phyloP scores from a whole-genome alignment of 345 rosid genomes.

The Microthlaspi erraticum region DNA sequence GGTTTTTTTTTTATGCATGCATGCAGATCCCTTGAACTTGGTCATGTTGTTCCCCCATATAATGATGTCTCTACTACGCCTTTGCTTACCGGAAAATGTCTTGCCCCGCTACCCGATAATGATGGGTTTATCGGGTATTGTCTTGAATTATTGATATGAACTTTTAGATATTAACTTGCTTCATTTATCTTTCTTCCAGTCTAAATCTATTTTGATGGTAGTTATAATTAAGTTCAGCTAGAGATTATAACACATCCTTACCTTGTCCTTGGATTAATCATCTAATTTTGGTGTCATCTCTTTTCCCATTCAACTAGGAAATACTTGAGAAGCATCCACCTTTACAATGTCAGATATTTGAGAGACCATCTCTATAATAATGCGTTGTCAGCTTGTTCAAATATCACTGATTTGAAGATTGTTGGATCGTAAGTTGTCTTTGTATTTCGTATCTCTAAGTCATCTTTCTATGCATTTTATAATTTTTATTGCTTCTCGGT shows the following conservation, averaged over 20 bases:
- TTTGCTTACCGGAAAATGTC: slow-evolving; percentile 68
- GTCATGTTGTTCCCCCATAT: slow-evolving; percentile 57
- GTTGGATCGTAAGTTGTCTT: slow-evolving; percentile 75
- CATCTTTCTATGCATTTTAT: not conserved
- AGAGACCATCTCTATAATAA: not conserved
- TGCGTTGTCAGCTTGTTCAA: slow-evolving; percentile 66
- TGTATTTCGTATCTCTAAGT: too few species aligned
- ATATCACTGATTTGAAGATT: slow-evolving; percentile 72
- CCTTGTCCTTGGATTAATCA: not conserved
- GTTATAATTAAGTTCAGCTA: too few species aligned
- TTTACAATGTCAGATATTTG: slow-evolving; percentile 60
- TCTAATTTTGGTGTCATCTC: slow-evolving; percentile 22
- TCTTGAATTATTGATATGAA: not conserved
- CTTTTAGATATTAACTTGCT: not conserved
- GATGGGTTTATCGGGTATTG: slow-evolving; percentile 11
- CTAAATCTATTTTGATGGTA: too few species aligned
- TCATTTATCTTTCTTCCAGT: not conserved
- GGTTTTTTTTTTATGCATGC: not conserved
- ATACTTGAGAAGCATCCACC: slow-evolving; percentile 67
- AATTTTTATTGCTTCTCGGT: too few species aligned
- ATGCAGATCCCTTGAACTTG: slow-evolving; percentile 70
- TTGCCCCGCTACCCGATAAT: slow-evolving; percentile 51
- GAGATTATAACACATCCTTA: too few species aligned
- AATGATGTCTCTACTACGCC: slow-evolving; percentile 44
- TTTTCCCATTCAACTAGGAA: slow-evolving; percentile 48